These are phyloP conservation scores for Sporobolomyces phaffii DNA, from an alignment of 768 basidiomycete species.

Conservation along the genomic window DNA sequence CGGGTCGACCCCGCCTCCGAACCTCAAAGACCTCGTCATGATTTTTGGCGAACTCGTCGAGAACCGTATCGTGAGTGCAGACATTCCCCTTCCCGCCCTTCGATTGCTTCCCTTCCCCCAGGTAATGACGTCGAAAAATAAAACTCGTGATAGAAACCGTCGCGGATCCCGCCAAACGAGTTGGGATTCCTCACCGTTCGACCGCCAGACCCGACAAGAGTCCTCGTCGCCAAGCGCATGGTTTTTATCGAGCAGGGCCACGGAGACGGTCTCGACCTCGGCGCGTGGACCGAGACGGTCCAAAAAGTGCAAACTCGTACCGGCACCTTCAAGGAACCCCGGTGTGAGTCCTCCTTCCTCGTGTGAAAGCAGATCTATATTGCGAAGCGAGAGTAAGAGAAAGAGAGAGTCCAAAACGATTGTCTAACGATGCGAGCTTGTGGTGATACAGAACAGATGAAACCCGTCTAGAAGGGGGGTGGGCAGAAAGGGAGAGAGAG, in stretches of 20 bases:
- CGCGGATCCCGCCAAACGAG: not conserved
- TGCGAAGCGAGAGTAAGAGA: too few relatives aligned
- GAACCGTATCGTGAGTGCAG: not conserved
- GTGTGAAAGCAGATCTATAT: too few relatives aligned
- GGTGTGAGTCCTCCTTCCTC: too few relatives aligned
- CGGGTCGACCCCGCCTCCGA: not conserved
- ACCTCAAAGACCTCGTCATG: constrained; percentile 18
- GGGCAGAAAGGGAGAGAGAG: not conserved
- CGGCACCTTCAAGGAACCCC: too few relatives aligned
- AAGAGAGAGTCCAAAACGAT: too few relatives aligned
- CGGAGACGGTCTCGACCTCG: not conserved
- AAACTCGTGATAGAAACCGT: too few relatives aligned
- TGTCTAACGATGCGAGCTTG: too few relatives aligned
- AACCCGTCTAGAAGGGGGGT: too few relatives aligned
- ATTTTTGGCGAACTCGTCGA: not conserved
- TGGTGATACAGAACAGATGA: too few relatives aligned
- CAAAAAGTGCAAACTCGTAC: not conserved
- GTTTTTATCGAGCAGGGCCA: not conserved
- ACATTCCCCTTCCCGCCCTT: not conserved
- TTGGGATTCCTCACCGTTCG: not conserved
- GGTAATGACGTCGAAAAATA: too few relatives aligned
- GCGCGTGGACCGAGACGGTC: not conserved
- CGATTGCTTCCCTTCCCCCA: too few relatives aligned
- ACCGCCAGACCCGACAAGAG: not conserved
- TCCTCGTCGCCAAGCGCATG: not conserved